Base-by-base conservation (phyloP, 306 rosid genomes). In the Cercis canadensis region DNA sequence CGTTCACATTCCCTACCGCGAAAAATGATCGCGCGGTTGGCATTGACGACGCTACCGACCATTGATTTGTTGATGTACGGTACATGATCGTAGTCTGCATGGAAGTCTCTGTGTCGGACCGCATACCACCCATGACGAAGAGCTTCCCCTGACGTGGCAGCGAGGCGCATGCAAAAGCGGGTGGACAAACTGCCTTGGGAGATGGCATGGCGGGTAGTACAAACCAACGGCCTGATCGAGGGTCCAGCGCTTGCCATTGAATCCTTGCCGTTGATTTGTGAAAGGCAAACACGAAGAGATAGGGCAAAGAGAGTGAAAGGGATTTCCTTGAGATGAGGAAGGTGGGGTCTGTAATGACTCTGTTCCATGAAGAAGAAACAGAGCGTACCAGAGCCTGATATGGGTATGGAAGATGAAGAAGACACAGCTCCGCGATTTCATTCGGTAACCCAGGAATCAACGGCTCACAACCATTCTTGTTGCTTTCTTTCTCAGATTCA, bases 181-280 rank as follows among this genome's bases (percentile, higher is more conserved):
- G 17, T 7, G 83, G 66, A 29, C 11, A 34, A 1, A 36, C 62
- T 50, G 61, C 1, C 11, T 45, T 61, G 21, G 75, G 41, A 4
- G 47, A 3, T 7, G 96, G 89, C 79, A 80, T 80, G 4, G 71
- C 32, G 1, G 96, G 94, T 0, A 84, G 77, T 15, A 80, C 53
- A 62, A 90, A 87, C 93, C 91, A 90, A 46, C 88, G 80, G 50
- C 76, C 72, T 10, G 91, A 80, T 36, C 83, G 81, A 0, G 80
- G 94, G 80, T 90, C 92, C 0, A 90, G 74, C 8, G 92, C 82
- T 11, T 86, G 94, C 81, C 89, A 90, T 31, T 76, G 93, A 12
- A 83, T 43, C 29, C 29, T 80, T 13, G 67, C 67, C 68, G 92
- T 81, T 11, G 66, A 65, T 50, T 66, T 69, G 41, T 84, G 72